phyloP scores from a whole-genome alignment of 176 grass and related monocot genomes.

The Carex myosuroides region DNA sequence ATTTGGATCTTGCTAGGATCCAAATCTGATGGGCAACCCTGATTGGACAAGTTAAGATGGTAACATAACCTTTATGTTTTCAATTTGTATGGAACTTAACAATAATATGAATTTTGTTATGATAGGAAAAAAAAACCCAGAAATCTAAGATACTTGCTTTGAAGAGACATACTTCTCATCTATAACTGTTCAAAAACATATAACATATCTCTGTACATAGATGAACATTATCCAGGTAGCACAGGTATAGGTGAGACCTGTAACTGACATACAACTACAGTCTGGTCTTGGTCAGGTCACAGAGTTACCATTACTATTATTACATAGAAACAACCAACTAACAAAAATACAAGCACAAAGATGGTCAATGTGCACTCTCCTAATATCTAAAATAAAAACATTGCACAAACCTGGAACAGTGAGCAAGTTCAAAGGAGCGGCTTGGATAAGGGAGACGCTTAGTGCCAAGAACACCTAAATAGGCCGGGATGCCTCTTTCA shows the following conservation, averaged over 20 bases:
- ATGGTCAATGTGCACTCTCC: not conserved
- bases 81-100: not conserved
- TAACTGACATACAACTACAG: not conserved
- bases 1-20: not conserved
- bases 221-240: not conserved
- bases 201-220: not conserved
- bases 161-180: not conserved
- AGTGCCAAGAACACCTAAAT: constrained; percentile 95
- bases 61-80: not conserved
- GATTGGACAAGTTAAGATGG: not conserved
- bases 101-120: not conserved
- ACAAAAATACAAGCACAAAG: not conserved
- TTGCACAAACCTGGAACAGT: constrained; percentile 59
- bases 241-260: not conserved
- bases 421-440: constrained; percentile 93
- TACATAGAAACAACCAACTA: not conserved
- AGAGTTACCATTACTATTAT: not conserved
- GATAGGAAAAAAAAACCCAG: not conserved
- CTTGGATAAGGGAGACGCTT: constrained; percentile 95
- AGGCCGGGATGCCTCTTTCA: constrained; percentile 96
- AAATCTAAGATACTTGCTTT: not conserved
- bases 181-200: not conserved
- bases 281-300: not conserved
- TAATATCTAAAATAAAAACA: too few species aligned
- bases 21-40: not conserved